Base-by-base conservation (phyloP, 2,329 filamentous ascomycete species). In the Monosporascus sp. region DNA sequence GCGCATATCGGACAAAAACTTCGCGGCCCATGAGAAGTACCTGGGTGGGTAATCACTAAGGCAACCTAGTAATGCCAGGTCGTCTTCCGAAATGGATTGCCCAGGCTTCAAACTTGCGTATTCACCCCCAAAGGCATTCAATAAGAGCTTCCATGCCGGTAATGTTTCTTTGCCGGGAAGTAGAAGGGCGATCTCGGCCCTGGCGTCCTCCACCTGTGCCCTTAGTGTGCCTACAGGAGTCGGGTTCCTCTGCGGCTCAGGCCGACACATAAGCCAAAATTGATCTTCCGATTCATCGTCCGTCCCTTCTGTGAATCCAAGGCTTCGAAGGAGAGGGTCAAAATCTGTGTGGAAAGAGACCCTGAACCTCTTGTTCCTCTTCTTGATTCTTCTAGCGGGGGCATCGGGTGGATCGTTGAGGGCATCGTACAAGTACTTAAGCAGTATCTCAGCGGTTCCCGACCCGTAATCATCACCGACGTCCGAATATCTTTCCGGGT, bases 361-460 rank as follows among this genome's bases (percentile, higher is more conserved):
- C 26, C 69, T 68, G 51, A 83, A 84, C 15, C 77, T 74, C 62
- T 82, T 83, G 59, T 84, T 84, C 1, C 80, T 69, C 51, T 78
- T 78, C 2, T 79, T 79, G 37, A 84, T 81, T 49, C 69, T 77
- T 45, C 76, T 68, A 0, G 63, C 55, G 2, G 55, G 58, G 0
- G 64, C 64, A 8, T 70, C 68, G 37, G 69, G 68, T 1, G 66
- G 65, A 2, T 66, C 64, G 1, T 74, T 70, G 3, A 78, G 68
- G 6, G 78, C 68, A 54, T 84, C 79, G 35, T 72, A 74, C 3
- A 82, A 65, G 49, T 83, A 84, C 7, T 74, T 75, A 52, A 76
- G 74, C 3, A 84, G 65, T 11, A 78, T 79, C 7, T 62, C 50
- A 3, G 77, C 69, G 0, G 75, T 70, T n/a, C 72, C 69, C 2